A percentile compares a stretch with the other conserved stretches of the same genome.
phyloP scores from a whole-genome alignment of 2,329 filamentous ascomycete species.

The Aspergillus tamarii region DNA sequence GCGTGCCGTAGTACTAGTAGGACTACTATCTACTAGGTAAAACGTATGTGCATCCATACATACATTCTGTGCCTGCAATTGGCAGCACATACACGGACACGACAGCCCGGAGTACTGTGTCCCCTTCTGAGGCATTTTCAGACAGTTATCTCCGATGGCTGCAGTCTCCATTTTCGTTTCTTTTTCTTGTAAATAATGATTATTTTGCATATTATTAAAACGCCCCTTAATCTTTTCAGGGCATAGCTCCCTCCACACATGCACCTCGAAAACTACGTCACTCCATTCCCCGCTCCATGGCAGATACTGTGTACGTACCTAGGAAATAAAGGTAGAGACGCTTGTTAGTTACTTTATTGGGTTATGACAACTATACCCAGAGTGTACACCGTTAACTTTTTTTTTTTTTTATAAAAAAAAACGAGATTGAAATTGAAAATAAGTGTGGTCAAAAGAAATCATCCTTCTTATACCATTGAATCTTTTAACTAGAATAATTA shows the following conservation, averaged over 20 bases:
- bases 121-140: slow-evolving; percentile 1
- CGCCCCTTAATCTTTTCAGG: background rate
- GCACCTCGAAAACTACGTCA: background rate
- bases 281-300: background rate
- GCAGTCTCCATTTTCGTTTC: background rate
- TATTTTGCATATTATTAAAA: background rate
- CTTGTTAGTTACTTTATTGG: background rate
- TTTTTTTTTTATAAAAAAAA: too few relatives aligned
- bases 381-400: background rate
- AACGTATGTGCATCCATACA: background rate
- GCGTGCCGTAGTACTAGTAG: background rate
- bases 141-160: background rate
- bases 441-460: background rate
- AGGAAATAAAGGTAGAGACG: background rate
- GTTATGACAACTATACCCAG: background rate
- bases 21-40: background rate
- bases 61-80: background rate
- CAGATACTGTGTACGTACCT: background rate
- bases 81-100: background rate
- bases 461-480: background rate
- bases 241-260: background rate
- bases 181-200: background rate
- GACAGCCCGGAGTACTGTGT: background rate
- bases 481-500: background rate
- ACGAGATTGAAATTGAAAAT: background rate